Conservation (phyloP, 805 yeast species). For the Candida gorgasii region DNA sequence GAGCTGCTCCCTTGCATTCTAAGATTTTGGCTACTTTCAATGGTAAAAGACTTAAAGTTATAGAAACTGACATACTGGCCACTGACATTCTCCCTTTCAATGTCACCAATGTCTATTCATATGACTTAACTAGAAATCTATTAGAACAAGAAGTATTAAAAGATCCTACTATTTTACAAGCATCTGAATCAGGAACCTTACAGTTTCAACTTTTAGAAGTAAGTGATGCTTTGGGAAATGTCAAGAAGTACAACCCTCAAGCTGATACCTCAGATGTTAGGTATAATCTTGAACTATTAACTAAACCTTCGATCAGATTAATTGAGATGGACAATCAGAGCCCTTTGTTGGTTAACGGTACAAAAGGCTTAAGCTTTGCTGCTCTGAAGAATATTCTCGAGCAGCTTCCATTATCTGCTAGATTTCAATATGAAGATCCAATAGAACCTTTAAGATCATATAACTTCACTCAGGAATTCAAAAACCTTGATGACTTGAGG, state of each 20-base stretch:
- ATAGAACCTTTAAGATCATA: slow-evolving; percentile 20
- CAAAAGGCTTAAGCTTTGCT: slow-evolving; percentile 17
- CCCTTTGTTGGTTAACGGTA: slow-evolving; percentile 25
- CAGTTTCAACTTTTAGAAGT: slow-evolving; percentile 38
- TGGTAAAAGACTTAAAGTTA: slow-evolving; percentile 21
- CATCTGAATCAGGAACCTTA: slow-evolving; percentile 22
- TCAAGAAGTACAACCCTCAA: slow-evolving; percentile 34
- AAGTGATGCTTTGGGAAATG: slow-evolving; percentile 34
- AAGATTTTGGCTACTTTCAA: slow-evolving; percentile 27
- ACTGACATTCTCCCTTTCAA: slow-evolving; percentile 10
- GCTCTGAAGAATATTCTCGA: slow-evolving; percentile 19
- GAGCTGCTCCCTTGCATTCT: slow-evolving; percentile 67
- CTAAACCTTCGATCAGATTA: slow-evolving; percentile 25
- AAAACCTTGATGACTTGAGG: slow-evolving; percentile 24
- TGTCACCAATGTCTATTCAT: slow-evolving; percentile 12
- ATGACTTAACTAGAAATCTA: slow-evolving; percentile 29
- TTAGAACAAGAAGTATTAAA: slow-evolving; percentile 37
- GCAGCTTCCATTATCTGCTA: slow-evolving; percentile 52
- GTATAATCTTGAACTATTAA: slow-evolving; percentile 27
- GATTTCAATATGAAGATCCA: slow-evolving; percentile 28
- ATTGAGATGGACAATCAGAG: slow-evolving; percentile 20
- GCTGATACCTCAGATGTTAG: slow-evolving; percentile 39
- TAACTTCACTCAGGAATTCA: slow-evolving; percentile 27
- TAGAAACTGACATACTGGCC: slow-evolving; percentile 12
- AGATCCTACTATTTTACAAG: slow-evolving; percentile 23